Conservation (phyloP, 106 monocot genomes). For the Phalaenopsis equestris region DNA sequence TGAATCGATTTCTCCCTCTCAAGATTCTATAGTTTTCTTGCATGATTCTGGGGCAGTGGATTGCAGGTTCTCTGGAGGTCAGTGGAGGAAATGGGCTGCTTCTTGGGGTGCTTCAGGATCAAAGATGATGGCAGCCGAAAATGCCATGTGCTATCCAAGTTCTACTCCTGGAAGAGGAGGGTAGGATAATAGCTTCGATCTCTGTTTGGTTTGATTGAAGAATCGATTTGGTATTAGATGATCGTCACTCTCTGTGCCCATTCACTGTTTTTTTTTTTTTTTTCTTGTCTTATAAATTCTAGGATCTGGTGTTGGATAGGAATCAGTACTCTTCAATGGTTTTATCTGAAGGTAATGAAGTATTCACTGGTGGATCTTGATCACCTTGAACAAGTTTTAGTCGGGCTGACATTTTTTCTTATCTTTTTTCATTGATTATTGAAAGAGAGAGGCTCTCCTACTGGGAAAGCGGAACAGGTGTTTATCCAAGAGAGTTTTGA, state of each 20-base stretch:
- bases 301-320: background rate
- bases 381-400: background rate
- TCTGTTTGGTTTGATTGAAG: background rate
- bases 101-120: conserved; percentile 11
- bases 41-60: background rate
- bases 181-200: background rate
- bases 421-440: background rate
- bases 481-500: conserved; percentile 1
- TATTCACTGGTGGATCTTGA: background rate
- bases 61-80: background rate
- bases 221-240: background rate
- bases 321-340: conserved; percentile 4
- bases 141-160: background rate
- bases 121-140: background rate
- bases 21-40: background rate
- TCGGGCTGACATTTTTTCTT: background rate
- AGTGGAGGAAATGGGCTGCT: conserved; percentile 5
- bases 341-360: conserved; percentile 3
- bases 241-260: background rate
- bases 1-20: background rate
- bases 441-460: background rate
- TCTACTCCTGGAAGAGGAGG: conserved; percentile 3
- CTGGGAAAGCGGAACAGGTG: background rate
- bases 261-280: background rate
- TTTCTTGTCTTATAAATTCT: background rate